Evolutionary conservation across 208 protist species (phyloP), one percentile per base, ranked within the genome.

Genomic region (Wallacemonas sp.): DNA sequence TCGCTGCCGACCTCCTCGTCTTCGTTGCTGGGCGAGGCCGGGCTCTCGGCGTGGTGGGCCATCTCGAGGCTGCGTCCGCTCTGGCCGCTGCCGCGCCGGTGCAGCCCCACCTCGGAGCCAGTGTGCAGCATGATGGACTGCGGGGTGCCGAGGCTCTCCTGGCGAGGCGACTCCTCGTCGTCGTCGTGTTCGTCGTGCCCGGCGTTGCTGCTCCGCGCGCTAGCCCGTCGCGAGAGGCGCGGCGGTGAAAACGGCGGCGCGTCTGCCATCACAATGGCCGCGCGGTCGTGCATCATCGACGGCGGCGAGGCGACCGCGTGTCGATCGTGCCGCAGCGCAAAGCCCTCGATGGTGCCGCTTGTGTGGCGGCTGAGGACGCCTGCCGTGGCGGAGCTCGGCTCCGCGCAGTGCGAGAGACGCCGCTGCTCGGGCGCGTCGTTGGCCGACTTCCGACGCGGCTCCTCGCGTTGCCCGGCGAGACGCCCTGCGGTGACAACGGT

Each of bases 101-200:
- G 12, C 18, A 41, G 22, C 18, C 5, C 3, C 5, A 4, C 26
- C 4, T 59, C 52, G 8, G 48, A 4, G 7, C 25, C 26, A 5
- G 20, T 10, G 31, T 41, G 52, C 31, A 59, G 52, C 52, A 59
- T 59, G 20, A 59, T 59, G 11, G 52, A 59, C 12, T 18, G 52
- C 14, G 52, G 52, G 31, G 52, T 59, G 31, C 29, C 52, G 3
- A 25, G 16, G 31, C 52, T 59, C 31, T 33, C 36, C n/a, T 4
- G 25, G 4, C 31, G 32, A 8, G 29, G 52, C 4, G 52, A 59
- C 5, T 10, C 52, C 7, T 3, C 28, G 18, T 8, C 52, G 29
- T 4, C 8, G 14, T 57, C 48, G 33, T 20, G 11, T 3, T 57
- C 65, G 22, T 10, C 20, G 25, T 11, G 11, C 4, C 23, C 29